Percentiles rank a stretch among this genome's conserved stretches.
Evolutionary conservation across 225 moss, liverwort and hornwort genomes (phyloP).

Genomic region (Straminergon stramineum): DNA sequence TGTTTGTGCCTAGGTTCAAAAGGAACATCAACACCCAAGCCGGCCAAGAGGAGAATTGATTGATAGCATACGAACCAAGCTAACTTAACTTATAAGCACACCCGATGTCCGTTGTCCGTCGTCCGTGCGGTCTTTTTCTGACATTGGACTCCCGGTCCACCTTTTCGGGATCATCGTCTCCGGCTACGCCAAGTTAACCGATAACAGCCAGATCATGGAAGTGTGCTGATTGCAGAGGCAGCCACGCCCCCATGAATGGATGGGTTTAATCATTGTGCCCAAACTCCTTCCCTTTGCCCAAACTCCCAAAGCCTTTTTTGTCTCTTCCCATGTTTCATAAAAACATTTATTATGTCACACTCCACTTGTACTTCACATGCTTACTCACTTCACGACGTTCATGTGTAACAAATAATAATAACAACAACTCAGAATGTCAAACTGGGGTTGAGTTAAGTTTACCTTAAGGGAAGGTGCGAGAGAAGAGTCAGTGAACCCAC

Average conservation of each 20-base stretch:
- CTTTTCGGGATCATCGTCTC: background rate
- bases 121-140: background rate
- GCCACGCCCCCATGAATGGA: background rate
- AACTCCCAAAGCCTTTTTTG: background rate
- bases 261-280: background rate
- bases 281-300: background rate
- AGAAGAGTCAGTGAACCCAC: background rate
- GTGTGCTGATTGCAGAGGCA: constrained; percentile 7
- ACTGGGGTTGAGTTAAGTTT: background rate
- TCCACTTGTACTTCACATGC: background rate
- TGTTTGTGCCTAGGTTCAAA: too few species aligned
- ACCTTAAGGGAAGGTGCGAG: background rate
- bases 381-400: background rate
- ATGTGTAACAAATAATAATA: background rate
- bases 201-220: constrained; percentile 21
- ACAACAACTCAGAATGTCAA: background rate
- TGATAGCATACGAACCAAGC: background rate
- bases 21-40: background rate
- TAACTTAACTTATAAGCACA: too few species aligned
- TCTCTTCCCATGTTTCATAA: background rate
- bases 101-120: too few species aligned
- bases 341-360: background rate
- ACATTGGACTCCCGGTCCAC: background rate
- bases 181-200: background rate
- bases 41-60: background rate